Evolutionary conservation across 2,329 filamentous ascomycete genomes (phyloP).

Genomic region (Phialemonium atrogriseum): DNA sequence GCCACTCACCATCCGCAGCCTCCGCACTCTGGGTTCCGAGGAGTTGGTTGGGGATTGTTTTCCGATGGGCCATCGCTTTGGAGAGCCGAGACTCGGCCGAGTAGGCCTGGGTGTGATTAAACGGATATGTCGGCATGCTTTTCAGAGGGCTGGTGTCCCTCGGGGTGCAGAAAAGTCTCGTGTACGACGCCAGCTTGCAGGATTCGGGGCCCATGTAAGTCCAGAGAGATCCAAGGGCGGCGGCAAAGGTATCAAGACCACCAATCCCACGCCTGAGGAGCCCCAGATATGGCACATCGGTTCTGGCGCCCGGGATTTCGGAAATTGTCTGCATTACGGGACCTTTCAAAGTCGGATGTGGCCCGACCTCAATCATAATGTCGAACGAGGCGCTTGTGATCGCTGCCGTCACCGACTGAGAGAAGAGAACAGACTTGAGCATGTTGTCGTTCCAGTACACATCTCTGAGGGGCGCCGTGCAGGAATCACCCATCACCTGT

Average conservation of each 20-base stretch:
- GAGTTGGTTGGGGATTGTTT: slow-evolving; percentile 39
- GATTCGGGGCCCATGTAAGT: not conserved
- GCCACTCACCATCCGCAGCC: slow-evolving; percentile 31
- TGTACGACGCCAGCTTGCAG: no score
- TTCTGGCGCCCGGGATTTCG: no score
- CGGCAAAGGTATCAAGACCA: not conserved
- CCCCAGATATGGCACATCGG: no score
- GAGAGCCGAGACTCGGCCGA: slow-evolving; percentile 46
- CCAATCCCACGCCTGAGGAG: not conserved
- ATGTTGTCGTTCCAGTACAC: slow-evolving; percentile 13
- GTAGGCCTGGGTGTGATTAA: slow-evolving; percentile 43
- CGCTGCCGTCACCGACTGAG: slow-evolving; percentile 5
- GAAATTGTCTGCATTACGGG: no score
- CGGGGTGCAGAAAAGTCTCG: no score
- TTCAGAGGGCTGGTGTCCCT: no score
- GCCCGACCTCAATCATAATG: slow-evolving; percentile 19
- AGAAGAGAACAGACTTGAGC: slow-evolving; percentile 15
- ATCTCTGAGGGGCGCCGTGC: slow-evolving; percentile 2
- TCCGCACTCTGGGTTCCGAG: slow-evolving; percentile 38
- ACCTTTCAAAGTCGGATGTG: slow-evolving; percentile 28
- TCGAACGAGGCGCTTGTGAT: slow-evolving; percentile 2
- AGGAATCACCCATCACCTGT: not conserved
- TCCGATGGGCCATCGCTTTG: slow-evolving; percentile 31
- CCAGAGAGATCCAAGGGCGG: not conserved
- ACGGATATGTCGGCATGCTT: slow-evolving; percentile 40